A percentile compares a stretch with the other conserved stretches of the same genome.
Evolutionary conservation across 2,329 filamentous ascomycete genomes (phyloP).

Genomic region (Rhexocercosporidium sp.): DNA sequence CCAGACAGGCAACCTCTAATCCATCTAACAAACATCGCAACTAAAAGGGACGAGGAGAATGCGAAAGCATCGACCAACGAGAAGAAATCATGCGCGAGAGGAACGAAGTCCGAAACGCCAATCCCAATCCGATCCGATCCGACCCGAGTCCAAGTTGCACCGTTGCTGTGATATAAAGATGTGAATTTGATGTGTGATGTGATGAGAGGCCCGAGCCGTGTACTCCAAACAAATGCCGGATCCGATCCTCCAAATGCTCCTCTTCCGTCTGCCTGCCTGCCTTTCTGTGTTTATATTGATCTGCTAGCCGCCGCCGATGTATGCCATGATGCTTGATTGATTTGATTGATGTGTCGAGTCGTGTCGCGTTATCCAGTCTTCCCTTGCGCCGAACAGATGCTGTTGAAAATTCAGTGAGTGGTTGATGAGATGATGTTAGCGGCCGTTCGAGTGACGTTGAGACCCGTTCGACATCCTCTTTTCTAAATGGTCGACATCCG

Average conservation of each 20-base stretch:
- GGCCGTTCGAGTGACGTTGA: constrained; percentile 28
- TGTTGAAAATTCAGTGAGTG: constrained; percentile 1
- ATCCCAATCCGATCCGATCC: neutral
- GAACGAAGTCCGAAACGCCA: neutral
- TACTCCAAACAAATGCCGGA: constrained; percentile 31
- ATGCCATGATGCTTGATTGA: constrained; percentile 9
- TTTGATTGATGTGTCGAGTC: constrained; percentile 9
- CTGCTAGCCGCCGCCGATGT: constrained; percentile 18
- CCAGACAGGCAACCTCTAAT: neutral
- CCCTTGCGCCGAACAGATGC: constrained; percentile 26
- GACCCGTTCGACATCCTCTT: constrained; percentile 17
- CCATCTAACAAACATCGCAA: neutral
- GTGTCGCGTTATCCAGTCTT: constrained; percentile 20
- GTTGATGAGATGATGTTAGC: constrained; percentile 17
- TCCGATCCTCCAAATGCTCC: constrained; percentile 19
- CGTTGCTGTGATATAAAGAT: neutral
- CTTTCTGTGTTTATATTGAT: neutral
- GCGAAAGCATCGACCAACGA: neutral
- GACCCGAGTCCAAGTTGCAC: neutral
- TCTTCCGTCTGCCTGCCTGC: neutral
- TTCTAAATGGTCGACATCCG: constrained; percentile 19
- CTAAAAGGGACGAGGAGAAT: neutral
- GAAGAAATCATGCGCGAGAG: neutral
- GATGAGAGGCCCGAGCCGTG: constrained; percentile 10
- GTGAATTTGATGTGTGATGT: neutral